Percentiles rank a stretch among this genome's conserved stretches.
These are phyloP conservation scores for Yamadazyma songkhlaensis DNA, from an alignment of 1,139 yeast genomes.

Conservation along the genomic window DNA sequence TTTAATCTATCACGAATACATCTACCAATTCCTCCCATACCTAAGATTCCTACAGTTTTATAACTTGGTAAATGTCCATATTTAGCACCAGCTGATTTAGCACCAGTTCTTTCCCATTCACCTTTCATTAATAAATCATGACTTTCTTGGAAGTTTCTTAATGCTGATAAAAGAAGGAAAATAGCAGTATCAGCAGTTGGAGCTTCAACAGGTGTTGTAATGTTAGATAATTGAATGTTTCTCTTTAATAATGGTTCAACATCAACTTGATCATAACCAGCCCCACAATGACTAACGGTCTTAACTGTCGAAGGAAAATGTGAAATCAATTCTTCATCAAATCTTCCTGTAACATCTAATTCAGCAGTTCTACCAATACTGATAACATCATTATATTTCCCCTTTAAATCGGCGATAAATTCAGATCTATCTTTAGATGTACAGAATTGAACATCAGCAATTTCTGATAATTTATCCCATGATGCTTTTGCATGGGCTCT, in stretches of 20 bases:
- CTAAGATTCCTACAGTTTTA: slow-evolving; percentile 62
- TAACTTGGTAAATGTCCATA: slow-evolving; percentile 54
- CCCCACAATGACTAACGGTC: slow-evolving; percentile 78
- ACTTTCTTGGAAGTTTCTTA: slow-evolving; percentile 58
- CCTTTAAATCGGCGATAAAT: slow-evolving; percentile 49
- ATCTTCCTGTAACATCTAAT: slow-evolving; percentile 57
- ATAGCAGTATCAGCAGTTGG: slow-evolving; percentile 85
- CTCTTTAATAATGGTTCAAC: slow-evolving; percentile 46
- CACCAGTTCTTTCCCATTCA: slow-evolving; percentile 46
- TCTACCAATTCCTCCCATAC: slow-evolving; percentile 78
- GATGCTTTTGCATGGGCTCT: slow-evolving; percentile 51
- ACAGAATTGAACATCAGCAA: slow-evolving; percentile 52
- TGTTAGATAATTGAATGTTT: slow-evolving; percentile 68
- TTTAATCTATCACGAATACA: slow-evolving; percentile 58
- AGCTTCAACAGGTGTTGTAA: slow-evolving; percentile 68
- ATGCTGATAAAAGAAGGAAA: slow-evolving; percentile 59
- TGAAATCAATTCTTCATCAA: slow-evolving; percentile 68
- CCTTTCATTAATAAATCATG: slow-evolving; percentile 51
- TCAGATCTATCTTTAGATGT: slow-evolving; percentile 45
- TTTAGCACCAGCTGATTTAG: slow-evolving; percentile 24
- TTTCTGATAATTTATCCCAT: slow-evolving; percentile 48
- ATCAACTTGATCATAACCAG: slow-evolving; percentile 89
- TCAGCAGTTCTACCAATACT: slow-evolving; percentile 53
- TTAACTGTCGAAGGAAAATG: slow-evolving; percentile 60
- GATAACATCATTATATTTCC: slow-evolving; percentile 45